Base-by-base conservation (phyloP, 1,139 yeast genomes). In the Yamadazyma conglobata region DNA sequence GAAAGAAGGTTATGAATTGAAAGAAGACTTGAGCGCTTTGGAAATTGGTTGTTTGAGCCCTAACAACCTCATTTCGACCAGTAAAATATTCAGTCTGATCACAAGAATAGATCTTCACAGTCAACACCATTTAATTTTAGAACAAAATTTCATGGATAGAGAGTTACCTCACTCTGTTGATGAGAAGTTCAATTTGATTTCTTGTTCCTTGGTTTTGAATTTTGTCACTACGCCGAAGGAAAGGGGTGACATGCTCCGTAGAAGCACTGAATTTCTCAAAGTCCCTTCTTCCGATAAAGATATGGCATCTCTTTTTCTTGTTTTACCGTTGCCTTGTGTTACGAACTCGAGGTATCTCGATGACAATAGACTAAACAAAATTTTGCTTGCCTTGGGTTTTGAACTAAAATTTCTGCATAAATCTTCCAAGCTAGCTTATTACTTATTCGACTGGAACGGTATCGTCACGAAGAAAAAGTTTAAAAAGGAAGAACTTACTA, bases 291-390 rank as follows among this genome's bases (percentile, higher is more conserved):
- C 12, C 13, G 10, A 13, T 21, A 7, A 25, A 6, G 11, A 15
- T n/a, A 40, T 4, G 30, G 42, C 66, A 14, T 54, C 72, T 15
- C 56, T 86, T 4, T 89, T 89, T 50, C 56, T 91, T 10, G 97
- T 91, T 2, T 60, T 89, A 6, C 98, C 98, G 0, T 64, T 84
- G 19, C 96, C 97, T 0, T 91, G 98, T 52, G 64, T 87, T 2
- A 53, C 62, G 6, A 88, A 89, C 52, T 88, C 96, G 1, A 64
- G 97, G 22, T 91, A 89, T 49, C 77, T 80, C 52, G 74, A 76
- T 37, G 61, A 68, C 22, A 53, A 53, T 0, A 54, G 56, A 13
- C 57, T 73, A 7, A 43, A 70, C 23, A 52, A 56, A 1, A 71
- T 86, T 11, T 72, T 82, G 77, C 30, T 38, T 1, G 47, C 62